A percentile compares a stretch with the other conserved stretches of the same genome.
phyloP scores from a whole-genome alignment of 495 filamentous ascomycete genomes.

The Annulohypoxylon maeteangense region DNA sequence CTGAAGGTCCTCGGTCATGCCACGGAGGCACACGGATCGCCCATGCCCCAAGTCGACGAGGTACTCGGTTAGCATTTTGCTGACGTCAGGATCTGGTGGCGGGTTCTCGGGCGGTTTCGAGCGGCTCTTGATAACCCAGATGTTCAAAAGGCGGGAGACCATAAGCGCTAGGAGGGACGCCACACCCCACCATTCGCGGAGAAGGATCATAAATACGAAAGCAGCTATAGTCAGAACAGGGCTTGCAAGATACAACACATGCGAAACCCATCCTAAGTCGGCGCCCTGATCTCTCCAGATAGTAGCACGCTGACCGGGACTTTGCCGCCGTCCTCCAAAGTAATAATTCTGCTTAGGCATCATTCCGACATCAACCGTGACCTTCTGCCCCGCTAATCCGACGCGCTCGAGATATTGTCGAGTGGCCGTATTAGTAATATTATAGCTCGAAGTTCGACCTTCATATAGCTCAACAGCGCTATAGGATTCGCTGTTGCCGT shows the following conservation, averaged over 20 bases:
- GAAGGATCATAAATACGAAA: constrained; percentile 53
- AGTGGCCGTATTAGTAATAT: constrained; percentile 65
- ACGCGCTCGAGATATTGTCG: constrained; percentile 61
- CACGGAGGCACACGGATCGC: constrained; percentile 58
- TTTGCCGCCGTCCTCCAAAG: constrained; percentile 22
- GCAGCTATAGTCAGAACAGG: constrained; percentile 56
- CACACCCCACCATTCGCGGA: constrained; percentile 65
- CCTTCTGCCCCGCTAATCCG: constrained; percentile 55
- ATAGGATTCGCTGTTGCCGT: constrained; percentile 38
- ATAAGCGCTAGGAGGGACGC: constrained; percentile 58
- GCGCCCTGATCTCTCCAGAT: constrained; percentile 47
- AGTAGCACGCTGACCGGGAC: constrained; percentile 42
- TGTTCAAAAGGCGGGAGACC: constrained; percentile 64
- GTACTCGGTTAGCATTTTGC: constrained; percentile 45
- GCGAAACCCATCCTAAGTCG: constrained; percentile 53
- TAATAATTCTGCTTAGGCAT: constrained; percentile 33
- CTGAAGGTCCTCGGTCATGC: constrained; percentile 64
- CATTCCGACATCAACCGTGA: constrained; percentile 58
- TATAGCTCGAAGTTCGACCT: constrained; percentile 50
- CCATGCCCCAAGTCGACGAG: constrained; percentile 48
- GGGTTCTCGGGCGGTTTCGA: constrained; percentile 37
- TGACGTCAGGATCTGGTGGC: constrained; percentile 23
- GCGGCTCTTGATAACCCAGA: constrained; percentile 63
- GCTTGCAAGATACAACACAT: constrained; percentile 57
- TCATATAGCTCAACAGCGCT: constrained; percentile 51